phyloP scores from a whole-genome alignment of 768 basidiomycete genomes.

The Jaapia argillacea region DNA sequence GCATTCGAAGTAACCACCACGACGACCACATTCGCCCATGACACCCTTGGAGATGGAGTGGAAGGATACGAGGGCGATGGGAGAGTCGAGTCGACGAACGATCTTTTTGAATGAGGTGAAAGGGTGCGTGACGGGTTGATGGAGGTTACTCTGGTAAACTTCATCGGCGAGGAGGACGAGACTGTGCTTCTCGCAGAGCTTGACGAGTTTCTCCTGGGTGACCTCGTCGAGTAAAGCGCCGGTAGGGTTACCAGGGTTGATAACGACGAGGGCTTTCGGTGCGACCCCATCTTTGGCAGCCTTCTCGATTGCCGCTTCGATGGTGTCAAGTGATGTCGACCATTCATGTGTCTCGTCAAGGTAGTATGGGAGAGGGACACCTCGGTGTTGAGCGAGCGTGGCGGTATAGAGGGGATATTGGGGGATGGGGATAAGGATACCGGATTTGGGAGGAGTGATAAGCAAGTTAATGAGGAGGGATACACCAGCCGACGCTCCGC shows the following conservation, averaged over 20 bases:
- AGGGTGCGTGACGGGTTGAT: slow-evolving; percentile 50
- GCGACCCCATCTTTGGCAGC: slow-evolving; percentile 50
- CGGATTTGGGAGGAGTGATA: slow-evolving; percentile 54
- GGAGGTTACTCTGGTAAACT: slow-evolving; percentile 95
- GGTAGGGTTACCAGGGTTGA: slow-evolving; percentile 98
- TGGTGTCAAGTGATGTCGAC: slow-evolving; percentile 65
- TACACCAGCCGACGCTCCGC: slow-evolving; percentile 93
- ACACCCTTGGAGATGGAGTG: slow-evolving; percentile 98
- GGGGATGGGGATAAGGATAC: slow-evolving; percentile 92
- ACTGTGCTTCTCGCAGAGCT: slow-evolving; percentile 73
- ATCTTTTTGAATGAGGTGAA: slow-evolving; percentile 95
- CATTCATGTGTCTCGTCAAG: slow-evolving; percentile 77
- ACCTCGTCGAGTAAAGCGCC: slow-evolving; percentile 68
- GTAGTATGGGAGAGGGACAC: slow-evolving; percentile 79
- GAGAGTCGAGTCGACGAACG: slow-evolving; percentile 54
- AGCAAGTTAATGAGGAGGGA: slow-evolving; percentile 76
- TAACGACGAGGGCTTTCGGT: slow-evolving; percentile 86
- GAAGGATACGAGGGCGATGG: slow-evolving; percentile 84
- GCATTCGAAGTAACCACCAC: slow-evolving; percentile 95
- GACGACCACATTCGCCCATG: slow-evolving; percentile 91
- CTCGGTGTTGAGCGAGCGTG: slow-evolving; percentile 76
- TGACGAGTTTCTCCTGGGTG: slow-evolving; percentile 70
- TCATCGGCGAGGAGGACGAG: slow-evolving; percentile 94
- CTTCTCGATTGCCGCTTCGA: slow-evolving; percentile 57
- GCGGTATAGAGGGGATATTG: slow-evolving; percentile 98